A percentile compares a stretch with the other conserved stretches of the same genome.
Conservation (phyloP, 345 rosid species). For the Alliaria petiolata region DNA sequence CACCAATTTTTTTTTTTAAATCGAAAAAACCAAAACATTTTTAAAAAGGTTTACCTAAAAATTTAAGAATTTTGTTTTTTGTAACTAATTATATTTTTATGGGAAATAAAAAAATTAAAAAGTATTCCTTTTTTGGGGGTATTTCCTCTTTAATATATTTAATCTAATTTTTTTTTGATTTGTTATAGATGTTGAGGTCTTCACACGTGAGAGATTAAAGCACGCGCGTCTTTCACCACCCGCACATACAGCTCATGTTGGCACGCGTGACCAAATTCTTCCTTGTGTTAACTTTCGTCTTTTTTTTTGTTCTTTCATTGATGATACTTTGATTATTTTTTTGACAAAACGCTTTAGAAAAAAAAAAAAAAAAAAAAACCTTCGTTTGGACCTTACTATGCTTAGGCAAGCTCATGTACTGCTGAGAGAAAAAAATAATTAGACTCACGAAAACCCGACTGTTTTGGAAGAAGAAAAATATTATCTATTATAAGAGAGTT, state of each 20-base stretch:
- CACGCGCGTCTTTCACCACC: slow-evolving; percentile 43
- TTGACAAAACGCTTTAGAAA: too few relatives aligned
- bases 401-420: background rate
- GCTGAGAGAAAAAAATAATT: background rate
- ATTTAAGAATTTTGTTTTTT: too few relatives aligned
- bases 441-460: background rate
- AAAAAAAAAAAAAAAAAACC: too few relatives aligned
- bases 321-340: too few relatives aligned
- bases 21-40: too few relatives aligned
- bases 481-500: background rate
- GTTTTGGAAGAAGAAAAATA: background rate
- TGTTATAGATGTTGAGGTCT: slow-evolving; percentile 1
- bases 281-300: background rate
- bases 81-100: background rate
- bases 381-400: background rate
- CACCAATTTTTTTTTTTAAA: too few relatives aligned
- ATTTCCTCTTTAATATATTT: background rate
- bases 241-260: slow-evolving; percentile 40
- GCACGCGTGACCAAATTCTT: slow-evolving; percentile 57
- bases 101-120: background rate
- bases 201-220: slow-evolving; percentile 58
- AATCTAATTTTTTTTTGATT: too few relatives aligned
- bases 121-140: background rate
- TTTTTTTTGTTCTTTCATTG: too few relatives aligned
- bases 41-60: background rate